These are phyloP conservation scores for Suhomyces wounanorum DNA, from an alignment of 1,139 yeast species.

Conservation along the genomic window DNA sequence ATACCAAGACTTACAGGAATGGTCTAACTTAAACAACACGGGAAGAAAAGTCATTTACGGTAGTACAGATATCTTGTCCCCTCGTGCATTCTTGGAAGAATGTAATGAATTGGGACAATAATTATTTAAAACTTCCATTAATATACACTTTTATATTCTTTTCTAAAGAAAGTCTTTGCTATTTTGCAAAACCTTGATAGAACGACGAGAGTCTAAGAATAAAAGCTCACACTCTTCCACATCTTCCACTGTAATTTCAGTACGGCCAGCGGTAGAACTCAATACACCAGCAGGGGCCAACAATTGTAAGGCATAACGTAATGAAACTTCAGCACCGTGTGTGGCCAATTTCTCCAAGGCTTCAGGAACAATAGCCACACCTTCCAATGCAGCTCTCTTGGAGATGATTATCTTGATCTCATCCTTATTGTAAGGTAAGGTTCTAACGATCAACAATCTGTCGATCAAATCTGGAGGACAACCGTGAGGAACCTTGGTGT, in stretches of 20 bases:
- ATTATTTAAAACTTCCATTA: constrained; percentile 2
- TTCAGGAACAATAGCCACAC: constrained; percentile 58
- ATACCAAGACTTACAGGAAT: constrained; percentile 90
- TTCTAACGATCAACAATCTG: constrained; percentile 85
- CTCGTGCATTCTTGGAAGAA: constrained; percentile 73
- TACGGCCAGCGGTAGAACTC: constrained; percentile 71
- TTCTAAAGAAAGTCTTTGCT: constrained; percentile 48
- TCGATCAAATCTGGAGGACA: constrained; percentile 94
- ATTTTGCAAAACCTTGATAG: constrained; percentile 72
- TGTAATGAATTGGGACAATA: constrained; percentile 56
- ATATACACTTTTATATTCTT: constrained; percentile 9
- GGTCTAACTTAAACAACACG: constrained; percentile 53
- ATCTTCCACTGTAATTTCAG: constrained; percentile 68
- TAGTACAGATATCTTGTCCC: constrained; percentile 77
- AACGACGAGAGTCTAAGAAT: constrained; percentile 87
- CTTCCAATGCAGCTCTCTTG: constrained; percentile 79
- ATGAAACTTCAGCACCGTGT: constrained; percentile 72
- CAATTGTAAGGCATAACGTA: constrained; percentile 89
- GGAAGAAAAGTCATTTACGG: constrained; percentile 74
- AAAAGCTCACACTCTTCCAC: constrained; percentile 83
- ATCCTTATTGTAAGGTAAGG: constrained; percentile 80
- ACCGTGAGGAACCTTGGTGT: constrained; percentile 83
- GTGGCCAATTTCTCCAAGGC: constrained; percentile 74
- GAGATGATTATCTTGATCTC: constrained; percentile 82
- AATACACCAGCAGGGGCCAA: constrained; percentile 89